Evolutionary conservation across 2,329 filamentous ascomycete species (phyloP).

Genomic region (Verticillium nonalfalfae): DNA sequence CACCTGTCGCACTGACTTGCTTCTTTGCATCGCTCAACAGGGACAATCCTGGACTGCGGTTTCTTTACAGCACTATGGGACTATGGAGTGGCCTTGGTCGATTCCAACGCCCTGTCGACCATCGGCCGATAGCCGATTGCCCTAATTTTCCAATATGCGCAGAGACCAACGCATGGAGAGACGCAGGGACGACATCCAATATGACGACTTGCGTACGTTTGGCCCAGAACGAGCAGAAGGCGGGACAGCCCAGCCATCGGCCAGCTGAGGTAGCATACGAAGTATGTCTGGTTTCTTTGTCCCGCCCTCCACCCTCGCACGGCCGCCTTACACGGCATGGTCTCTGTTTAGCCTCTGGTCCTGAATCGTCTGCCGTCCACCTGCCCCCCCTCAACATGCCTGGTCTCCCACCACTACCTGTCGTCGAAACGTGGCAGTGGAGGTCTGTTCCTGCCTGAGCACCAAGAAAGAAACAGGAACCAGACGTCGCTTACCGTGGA

Average conservation of each 20-base stretch:
- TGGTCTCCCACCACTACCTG: background rate
- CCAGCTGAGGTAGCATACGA: background rate
- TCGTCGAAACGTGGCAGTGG: conserved; percentile 2
- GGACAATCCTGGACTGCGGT: background rate
- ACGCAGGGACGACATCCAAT: background rate
- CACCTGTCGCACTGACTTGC: background rate
- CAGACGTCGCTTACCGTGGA: background rate
- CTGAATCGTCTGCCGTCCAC: background rate
- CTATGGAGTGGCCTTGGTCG: background rate
- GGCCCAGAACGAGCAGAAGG: background rate
- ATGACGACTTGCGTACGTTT: background rate
- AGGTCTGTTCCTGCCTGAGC: background rate
- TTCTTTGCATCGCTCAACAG: background rate
- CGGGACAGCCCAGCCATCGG: background rate
- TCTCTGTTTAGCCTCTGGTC: background rate
- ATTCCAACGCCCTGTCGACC: background rate
- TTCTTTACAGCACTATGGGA: background rate
- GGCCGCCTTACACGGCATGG: background rate
- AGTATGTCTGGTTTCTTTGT: background rate
- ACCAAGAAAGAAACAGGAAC: background rate
- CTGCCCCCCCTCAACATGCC: background rate
- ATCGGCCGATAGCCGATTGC: background rate
- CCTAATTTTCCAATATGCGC: background rate
- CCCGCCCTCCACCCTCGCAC: background rate
- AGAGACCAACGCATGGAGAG: background rate